Percentiles rank a stretch among this genome's conserved stretches.
Conservation (phyloP, 208 protist species). For the Leishmania turanica region DNA sequence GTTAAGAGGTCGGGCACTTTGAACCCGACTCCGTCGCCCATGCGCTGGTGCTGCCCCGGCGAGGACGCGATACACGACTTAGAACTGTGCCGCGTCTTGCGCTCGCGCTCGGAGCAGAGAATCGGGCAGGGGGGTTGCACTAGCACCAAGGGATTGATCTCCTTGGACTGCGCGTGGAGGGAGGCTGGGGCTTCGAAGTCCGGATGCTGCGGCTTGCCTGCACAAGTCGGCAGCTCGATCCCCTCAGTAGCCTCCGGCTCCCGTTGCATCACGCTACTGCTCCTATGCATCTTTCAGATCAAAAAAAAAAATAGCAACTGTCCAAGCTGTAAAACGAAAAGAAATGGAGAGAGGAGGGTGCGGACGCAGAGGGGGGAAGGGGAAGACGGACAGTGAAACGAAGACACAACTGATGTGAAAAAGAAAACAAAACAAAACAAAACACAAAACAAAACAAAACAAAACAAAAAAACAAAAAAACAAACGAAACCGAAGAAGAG, state of each 20-base stretch:
- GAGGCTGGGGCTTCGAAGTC: background rate
- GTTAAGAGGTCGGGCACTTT: background rate
- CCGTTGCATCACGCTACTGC: background rate
- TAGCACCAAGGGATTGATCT: background rate
- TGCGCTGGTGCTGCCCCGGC: background rate
- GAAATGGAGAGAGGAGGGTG: too few relatives aligned
- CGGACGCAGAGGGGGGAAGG: too few relatives aligned
- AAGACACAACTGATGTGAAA: background rate
- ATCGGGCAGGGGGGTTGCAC: too few relatives aligned
- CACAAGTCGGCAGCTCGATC: background rate
- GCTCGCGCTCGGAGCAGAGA: background rate
- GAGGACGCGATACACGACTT: background rate
- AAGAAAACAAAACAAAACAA: background rate
- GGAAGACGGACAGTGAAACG: too few relatives aligned
- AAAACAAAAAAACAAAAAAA: conserved; percentile 3
- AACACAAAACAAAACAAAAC: background rate
- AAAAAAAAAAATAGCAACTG: background rate
- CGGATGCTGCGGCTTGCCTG: background rate
- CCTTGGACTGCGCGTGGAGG: background rate
- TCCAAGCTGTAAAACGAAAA: background rate
- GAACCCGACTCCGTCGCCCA: background rate
- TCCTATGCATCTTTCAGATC: background rate
- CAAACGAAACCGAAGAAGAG: background rate
- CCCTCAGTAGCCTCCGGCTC: background rate
- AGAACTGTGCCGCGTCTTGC: background rate